phyloP scores from a whole-genome alignment of 2,329 filamentous ascomycete genomes.

The Aspergillus sclerotialis region DNA sequence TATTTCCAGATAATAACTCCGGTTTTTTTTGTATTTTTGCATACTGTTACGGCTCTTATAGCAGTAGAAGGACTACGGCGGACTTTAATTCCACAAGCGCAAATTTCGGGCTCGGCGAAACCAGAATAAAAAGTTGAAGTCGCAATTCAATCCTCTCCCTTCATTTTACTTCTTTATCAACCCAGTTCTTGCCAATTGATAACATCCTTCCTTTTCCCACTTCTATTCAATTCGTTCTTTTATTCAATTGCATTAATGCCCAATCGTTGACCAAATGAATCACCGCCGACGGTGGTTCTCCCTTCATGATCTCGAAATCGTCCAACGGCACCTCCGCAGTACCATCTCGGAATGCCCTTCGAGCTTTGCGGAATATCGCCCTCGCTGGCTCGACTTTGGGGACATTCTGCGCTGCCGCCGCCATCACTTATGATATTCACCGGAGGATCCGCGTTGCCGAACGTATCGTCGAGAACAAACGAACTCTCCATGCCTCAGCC shows the following conservation, averaged over 20 bases:
- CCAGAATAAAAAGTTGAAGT: too few species aligned
- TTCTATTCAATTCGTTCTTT: conserved; percentile 1
- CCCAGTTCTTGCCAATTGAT: too few species aligned
- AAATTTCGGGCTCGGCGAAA: too few species aligned
- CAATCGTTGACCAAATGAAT: conserved; percentile 3
- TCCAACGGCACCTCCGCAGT: conserved; percentile 24
- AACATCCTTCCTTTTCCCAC: too few species aligned
- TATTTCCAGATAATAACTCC: too few species aligned
- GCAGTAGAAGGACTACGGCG: too few species aligned
- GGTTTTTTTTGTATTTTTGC: too few species aligned
- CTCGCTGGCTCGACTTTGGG: conserved; percentile 32
- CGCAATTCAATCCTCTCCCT: too few species aligned
- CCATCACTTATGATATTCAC: conserved; percentile 36
- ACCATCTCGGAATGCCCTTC: conserved; percentile 39
- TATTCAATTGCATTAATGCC: conserved; percentile 10
- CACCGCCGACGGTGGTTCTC: too few species aligned
- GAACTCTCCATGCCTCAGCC: conserved; percentile 33
- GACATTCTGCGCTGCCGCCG: conserved; percentile 34
- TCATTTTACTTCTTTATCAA: too few species aligned
- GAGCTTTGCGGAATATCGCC: conserved; percentile 29
- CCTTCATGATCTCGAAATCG: conserved; percentile 27
- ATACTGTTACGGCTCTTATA: too few species aligned
- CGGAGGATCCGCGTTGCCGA: conserved; percentile 35
- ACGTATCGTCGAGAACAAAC: conserved; percentile 38
- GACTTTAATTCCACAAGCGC: too few species aligned